A percentile compares a stretch with the other conserved stretches of the same genome.
These are phyloP conservation scores for Toxoplasma gondii DNA, from an alignment of 169 alveolate genomes.

Conservation along the genomic window DNA sequence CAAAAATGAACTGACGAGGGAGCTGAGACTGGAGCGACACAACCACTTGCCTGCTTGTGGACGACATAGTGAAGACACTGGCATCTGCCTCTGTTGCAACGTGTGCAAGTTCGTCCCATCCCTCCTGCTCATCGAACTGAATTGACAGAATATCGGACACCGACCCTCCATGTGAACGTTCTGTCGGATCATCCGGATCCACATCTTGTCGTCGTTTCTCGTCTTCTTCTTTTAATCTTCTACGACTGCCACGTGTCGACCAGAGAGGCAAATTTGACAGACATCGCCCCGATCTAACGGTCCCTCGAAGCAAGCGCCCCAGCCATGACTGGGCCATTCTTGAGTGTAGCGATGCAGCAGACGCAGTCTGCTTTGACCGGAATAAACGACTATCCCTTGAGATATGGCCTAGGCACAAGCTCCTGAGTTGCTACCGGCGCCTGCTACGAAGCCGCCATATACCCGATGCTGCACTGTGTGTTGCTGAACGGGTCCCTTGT, in stretches of 20 bases:
- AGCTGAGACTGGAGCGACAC: not conserved
- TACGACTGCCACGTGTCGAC: not conserved
- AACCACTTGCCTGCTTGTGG: slow-evolving; percentile 9
- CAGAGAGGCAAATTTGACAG: not conserved
- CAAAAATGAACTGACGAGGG: not conserved
- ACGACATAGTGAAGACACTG: not conserved
- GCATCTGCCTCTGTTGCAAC: slow-evolving; percentile 8
- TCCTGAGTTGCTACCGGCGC: too few relatives aligned
- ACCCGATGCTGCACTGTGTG: too few relatives aligned
- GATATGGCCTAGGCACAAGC: too few relatives aligned
- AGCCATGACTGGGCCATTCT: not conserved
- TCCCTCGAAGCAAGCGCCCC: not conserved
- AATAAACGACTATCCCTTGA: too few relatives aligned
- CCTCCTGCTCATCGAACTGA: not conserved
- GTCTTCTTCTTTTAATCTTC: too few relatives aligned
- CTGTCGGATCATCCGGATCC: not conserved
- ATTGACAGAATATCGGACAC: not conserved
- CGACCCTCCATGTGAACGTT: not conserved
- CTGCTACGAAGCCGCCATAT: too few relatives aligned
- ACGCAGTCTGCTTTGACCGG: not conserved
- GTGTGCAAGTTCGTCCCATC: not conserved
- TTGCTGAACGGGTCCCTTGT: too few relatives aligned
- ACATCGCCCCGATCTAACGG: not conserved
- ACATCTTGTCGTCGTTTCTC: not conserved
- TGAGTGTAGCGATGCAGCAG: not conserved